These are phyloP conservation scores for Metschnikowia proteae DNA, from an alignment of 805 yeast species.

Conservation along the genomic window DNA sequence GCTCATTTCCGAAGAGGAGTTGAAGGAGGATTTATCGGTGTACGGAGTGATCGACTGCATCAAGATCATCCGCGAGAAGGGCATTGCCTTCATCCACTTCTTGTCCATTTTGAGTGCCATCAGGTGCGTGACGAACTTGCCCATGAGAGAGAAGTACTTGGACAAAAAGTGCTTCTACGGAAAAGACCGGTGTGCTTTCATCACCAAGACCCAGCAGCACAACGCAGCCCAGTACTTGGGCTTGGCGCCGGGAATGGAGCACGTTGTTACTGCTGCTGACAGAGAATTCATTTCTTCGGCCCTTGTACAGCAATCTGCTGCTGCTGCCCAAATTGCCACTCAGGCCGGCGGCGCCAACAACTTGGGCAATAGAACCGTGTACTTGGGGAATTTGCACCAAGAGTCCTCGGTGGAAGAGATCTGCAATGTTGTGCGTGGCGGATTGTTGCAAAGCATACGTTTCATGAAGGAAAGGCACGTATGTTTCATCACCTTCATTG, in stretches of 20 bases:
- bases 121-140: slow-evolving; percentile 73
- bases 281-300: slow-evolving; percentile 65
- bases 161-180: slow-evolving; percentile 85
- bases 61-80: slow-evolving; percentile 73
- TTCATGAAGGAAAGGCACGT: slow-evolving; percentile 81
- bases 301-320: slow-evolving; percentile 88
- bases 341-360: slow-evolving; percentile 92
- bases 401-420: slow-evolving; percentile 88
- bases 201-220: slow-evolving; percentile 93
- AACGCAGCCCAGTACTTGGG: slow-evolving; percentile 95
- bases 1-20: slow-evolving; percentile 56
- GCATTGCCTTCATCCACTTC: slow-evolving; percentile 88
- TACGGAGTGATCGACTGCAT: slow-evolving; percentile 86
- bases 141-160: slow-evolving; percentile 62
- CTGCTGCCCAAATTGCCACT: slow-evolving; percentile 96
- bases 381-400: slow-evolving; percentile 84
- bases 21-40: slow-evolving; percentile 59
- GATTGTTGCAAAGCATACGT: slow-evolving; percentile 79
- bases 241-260: slow-evolving; percentile 84
- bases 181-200: slow-evolving; percentile 91
- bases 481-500: slow-evolving; percentile 92
- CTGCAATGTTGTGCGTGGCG: slow-evolving; percentile 95
- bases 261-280: slow-evolving; percentile 67
- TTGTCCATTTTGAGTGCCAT: slow-evolving; percentile 83
- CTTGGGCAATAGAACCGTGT: slow-evolving; percentile 90